These are phyloP conservation scores for Pyronema domesticum DNA, from an alignment of 495 filamentous ascomycete genomes.

Conservation along the genomic window DNA sequence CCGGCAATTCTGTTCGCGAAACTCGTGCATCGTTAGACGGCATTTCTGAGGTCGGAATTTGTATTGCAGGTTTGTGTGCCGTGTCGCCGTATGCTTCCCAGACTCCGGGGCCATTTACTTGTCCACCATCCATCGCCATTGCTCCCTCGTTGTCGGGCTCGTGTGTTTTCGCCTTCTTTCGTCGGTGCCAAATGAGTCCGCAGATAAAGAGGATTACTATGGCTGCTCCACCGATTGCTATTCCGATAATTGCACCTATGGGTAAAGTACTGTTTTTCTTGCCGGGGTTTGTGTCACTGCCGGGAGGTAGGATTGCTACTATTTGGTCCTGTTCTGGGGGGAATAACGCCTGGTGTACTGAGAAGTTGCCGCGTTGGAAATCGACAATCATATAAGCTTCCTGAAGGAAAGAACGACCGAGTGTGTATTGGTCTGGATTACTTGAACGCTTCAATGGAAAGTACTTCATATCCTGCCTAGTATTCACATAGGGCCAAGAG, in stretches of 20 bases:
- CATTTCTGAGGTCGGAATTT: neutral
- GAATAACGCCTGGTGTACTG: slow-evolving; percentile 39
- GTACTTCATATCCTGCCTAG: slow-evolving; percentile 34
- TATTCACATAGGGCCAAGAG: slow-evolving; percentile 36
- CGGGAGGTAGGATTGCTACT: neutral
- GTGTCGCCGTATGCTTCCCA: neutral
- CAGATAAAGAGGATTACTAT: neutral
- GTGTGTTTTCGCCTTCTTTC: neutral
- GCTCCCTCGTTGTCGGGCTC: neutral
- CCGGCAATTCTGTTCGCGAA: neutral
- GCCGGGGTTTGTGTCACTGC: neutral
- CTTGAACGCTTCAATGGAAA: slow-evolving; percentile 41
- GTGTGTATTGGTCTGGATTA: slow-evolving; percentile 38
- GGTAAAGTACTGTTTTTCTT: neutral
- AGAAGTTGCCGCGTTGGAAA: slow-evolving; percentile 45
- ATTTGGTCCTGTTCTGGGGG: slow-evolving; percentile 26
- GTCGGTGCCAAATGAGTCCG: neutral
- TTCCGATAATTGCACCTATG: neutral
- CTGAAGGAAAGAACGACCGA: slow-evolving; percentile 54
- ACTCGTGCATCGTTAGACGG: neutral
- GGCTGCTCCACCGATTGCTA: neutral
- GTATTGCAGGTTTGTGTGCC: neutral
- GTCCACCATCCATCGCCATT: too few species aligned
- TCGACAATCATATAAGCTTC: slow-evolving; percentile 51
- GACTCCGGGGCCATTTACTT: neutral